Evolutionary conservation across 352 stramenopile species (phyloP).

Genomic region (Elongisporangium undulatum): DNA sequence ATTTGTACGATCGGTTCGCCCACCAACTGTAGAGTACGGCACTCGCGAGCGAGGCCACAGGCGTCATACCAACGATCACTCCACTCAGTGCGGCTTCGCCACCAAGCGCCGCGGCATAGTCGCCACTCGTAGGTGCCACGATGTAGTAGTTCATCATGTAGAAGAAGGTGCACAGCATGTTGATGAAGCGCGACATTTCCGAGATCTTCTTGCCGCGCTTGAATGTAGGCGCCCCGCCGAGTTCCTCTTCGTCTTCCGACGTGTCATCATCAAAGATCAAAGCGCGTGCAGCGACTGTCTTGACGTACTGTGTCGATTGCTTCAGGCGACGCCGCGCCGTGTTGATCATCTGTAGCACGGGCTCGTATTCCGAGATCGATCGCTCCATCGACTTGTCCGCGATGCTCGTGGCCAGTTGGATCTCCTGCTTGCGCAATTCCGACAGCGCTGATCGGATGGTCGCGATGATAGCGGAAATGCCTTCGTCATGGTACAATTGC

Average conservation of each 20-base stretch:
- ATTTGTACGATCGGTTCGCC: slow-evolving; percentile 89
- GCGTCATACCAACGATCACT: slow-evolving; percentile 96
- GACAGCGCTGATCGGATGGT: slow-evolving; percentile 67
- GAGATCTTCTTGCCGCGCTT: slow-evolving; percentile 41
- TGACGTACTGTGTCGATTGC: slow-evolving; percentile 82
- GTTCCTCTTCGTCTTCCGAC: slow-evolving; percentile 72
- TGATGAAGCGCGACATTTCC: slow-evolving; percentile 83
- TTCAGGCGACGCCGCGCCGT: slow-evolving; percentile 60
- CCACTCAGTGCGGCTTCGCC: slow-evolving; percentile 87
- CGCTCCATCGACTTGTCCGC: slow-evolving; percentile 19
- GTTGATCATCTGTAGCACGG: slow-evolving; percentile 67
- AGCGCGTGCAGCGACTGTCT: slow-evolving; percentile 74
- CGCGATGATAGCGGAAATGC: slow-evolving; percentile 85
- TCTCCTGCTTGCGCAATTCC: slow-evolving; percentile 51
- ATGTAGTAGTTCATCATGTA: slow-evolving; percentile 99
- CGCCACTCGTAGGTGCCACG: slow-evolving; percentile 91
- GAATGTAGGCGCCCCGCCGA: slow-evolving; percentile 20
- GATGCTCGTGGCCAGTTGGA: slow-evolving; percentile 22
- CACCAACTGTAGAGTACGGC: slow-evolving; percentile 94
- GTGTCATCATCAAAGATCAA: slow-evolving; percentile 82
- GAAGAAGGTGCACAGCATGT: slow-evolving; percentile 93
- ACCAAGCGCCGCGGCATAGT: slow-evolving; percentile 90
- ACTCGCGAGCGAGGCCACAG: slow-evolving; percentile 91
- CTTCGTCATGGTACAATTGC: slow-evolving; percentile 84
- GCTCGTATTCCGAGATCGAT: slow-evolving; percentile 73